Evolutionary conservation across 257 asterid genomes (phyloP).

Genomic region (Nicotiana noctiflora): DNA sequence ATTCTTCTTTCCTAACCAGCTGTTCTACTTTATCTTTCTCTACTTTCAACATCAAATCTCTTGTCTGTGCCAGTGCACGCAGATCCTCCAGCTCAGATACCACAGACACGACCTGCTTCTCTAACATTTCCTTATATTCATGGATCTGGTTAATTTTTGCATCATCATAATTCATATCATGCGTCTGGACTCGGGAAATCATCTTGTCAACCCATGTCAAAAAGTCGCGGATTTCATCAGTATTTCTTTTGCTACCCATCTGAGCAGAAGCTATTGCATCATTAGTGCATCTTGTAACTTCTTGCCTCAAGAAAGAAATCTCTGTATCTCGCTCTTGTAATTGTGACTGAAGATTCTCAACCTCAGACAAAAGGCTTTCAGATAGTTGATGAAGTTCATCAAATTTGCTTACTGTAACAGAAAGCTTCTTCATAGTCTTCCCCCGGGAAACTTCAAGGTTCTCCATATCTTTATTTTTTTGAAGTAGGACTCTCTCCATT

Average conservation of each 20-base stretch:
- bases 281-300: slow-evolving; percentile 92
- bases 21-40: slow-evolving; percentile 74
- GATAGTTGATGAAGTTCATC: slow-evolving; percentile 87
- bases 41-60: slow-evolving; percentile 51
- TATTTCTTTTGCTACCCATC: slow-evolving; percentile 46
- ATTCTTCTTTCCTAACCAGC: slow-evolving; percentile 48
- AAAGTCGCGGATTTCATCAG: slow-evolving; percentile 64
- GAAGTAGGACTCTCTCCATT: slow-evolving; percentile 61
- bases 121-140: slow-evolving; percentile 49
- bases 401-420: slow-evolving; percentile 85
- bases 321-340: slow-evolving; percentile 85
- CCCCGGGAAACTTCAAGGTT: slow-evolving; percentile 82
- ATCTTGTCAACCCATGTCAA: slow-evolving; percentile 61
- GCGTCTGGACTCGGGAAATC: slow-evolving; percentile 42
- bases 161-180: slow-evolving; percentile 37
- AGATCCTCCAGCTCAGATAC: slow-evolving; percentile 81
- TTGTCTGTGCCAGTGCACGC: slow-evolving; percentile 46
- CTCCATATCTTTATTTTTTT: slow-evolving; percentile 67
- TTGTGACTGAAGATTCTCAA: slow-evolving; percentile 93
- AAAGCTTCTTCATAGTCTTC: slow-evolving; percentile 84
- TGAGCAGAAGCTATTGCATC: slow-evolving; percentile 73
- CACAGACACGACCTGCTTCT: slow-evolving; percentile 54
- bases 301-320: slow-evolving; percentile 94
- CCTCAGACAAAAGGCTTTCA: slow-evolving; percentile 80
- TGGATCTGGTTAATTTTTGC: slow-evolving; percentile 27